A percentile compares a stretch with the other conserved stretches of the same genome.
phyloP scores from a whole-genome alignment of 208 protist species.

The Trypanosoma platydactyli region DNA sequence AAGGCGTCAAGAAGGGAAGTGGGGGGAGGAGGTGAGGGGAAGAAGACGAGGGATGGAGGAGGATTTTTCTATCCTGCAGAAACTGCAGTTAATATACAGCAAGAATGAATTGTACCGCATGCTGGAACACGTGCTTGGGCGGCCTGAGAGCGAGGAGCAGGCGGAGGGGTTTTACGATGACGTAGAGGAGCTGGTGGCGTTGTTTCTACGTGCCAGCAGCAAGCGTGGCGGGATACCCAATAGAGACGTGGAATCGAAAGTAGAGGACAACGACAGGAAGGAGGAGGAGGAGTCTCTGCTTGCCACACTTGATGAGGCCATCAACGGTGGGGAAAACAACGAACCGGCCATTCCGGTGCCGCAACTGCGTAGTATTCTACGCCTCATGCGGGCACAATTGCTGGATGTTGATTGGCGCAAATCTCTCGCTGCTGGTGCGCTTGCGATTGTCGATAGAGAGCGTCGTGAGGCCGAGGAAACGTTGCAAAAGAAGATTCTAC shows the following conservation, averaged over 20 bases:
- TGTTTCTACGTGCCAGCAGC: constrained; percentile 35
- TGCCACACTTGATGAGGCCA: constrained; percentile 13
- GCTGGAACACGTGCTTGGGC: constrained; percentile 76
- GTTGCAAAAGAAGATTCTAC: constrained; percentile 26
- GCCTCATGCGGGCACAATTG: constrained; percentile 49
- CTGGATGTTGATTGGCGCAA: constrained; percentile 29
- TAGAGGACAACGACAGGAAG: constrained; percentile 10
- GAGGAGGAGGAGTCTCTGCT: constrained; percentile 30
- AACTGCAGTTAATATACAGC: constrained; percentile 81
- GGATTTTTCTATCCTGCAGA: constrained; percentile 46
- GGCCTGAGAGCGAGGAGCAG: constrained; percentile 54
- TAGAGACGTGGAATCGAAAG: constrained; percentile 1
- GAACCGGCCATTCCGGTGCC: constrained; percentile 47
- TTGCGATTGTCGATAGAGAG: constrained; percentile 64
- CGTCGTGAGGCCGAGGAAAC: constrained; percentile 39
- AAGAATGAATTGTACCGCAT: constrained; percentile 76
- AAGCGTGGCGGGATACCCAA: constrained; percentile 19
- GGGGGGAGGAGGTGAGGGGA: too few species aligned
- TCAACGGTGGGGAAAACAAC: constrained; percentile 21
- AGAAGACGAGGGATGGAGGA: constrained; percentile 34
- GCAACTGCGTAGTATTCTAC: constrained; percentile 61
- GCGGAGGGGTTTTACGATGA: constrained; percentile 80
- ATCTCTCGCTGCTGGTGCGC: constrained; percentile 59
- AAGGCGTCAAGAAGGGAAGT: neutral
- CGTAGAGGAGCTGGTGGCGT: constrained; percentile 66